These are phyloP conservation scores for Haplosporangium sp. DNA, from an alignment of 371 early-diverging fungal genomes.

Conservation along the genomic window DNA sequence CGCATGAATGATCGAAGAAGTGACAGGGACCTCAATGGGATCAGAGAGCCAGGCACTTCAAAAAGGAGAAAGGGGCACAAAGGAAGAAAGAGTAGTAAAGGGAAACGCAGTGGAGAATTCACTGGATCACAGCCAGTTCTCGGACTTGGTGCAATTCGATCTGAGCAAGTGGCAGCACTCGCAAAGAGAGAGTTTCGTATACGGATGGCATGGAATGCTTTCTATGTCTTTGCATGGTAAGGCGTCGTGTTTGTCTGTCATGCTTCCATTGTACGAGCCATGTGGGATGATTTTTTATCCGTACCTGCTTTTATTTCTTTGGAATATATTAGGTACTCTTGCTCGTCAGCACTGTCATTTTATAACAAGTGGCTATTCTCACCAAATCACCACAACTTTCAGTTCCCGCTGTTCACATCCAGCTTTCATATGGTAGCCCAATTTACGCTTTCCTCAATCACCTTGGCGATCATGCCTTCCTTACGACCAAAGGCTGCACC, in stretches of 20 bases:
- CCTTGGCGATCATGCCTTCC: conserved; percentile 65
- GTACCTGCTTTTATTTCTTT: not conserved
- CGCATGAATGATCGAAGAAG: conserved; percentile 5
- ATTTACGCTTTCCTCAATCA: conserved; percentile 68
- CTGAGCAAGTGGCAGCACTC: conserved; percentile 28
- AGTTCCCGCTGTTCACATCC: conserved; percentile 85
- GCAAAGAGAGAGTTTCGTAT: conserved; percentile 43
- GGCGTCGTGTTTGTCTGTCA: not conserved
- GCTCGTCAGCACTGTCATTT: conserved; percentile 78
- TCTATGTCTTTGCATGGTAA: conserved; percentile 53
- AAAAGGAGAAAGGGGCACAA: conserved; percentile 2
- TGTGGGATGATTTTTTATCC: not conserved
- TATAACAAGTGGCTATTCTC: conserved; percentile 95
- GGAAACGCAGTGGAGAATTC: not conserved
- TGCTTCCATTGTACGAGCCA: not conserved
- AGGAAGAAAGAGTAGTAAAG: conserved; percentile 1
- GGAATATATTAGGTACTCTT: conserved; percentile 29
- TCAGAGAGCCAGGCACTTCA: not conserved
- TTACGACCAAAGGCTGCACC: conserved; percentile 68
- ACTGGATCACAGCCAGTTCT: conserved; percentile 4
- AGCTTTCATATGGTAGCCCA: conserved; percentile 81
- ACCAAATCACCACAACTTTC: conserved; percentile 76
- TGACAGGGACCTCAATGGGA: not conserved
- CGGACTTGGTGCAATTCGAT: conserved; percentile 37
- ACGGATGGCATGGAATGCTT: conserved; percentile 45